These are phyloP conservation scores for Cryptosporidium sp. DNA, from an alignment of 169 alveolate genomes.

Conservation along the genomic window DNA sequence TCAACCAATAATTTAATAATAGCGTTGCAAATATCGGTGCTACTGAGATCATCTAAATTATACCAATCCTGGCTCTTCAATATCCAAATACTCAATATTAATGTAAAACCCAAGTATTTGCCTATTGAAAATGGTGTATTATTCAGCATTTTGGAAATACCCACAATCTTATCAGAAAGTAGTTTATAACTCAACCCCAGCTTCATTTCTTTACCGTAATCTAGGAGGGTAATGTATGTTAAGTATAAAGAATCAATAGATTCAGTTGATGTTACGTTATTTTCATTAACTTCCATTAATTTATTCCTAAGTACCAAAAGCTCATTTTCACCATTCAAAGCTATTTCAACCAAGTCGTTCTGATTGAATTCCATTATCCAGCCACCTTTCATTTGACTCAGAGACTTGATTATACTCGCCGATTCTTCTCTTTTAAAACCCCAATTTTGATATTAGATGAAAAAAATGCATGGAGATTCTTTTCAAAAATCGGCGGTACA, in stretches of 20 bases:
- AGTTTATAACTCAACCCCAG: slow-evolving; percentile 1
- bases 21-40: slow-evolving; percentile 23
- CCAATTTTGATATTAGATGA: neutral
- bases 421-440: neutral
- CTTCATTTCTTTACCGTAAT: neutral
- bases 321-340: neutral
- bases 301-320: slow-evolving; percentile 1
- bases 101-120: slow-evolving; percentile 15
- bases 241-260: slow-evolving; percentile 36
- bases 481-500: neutral
- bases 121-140: slow-evolving; percentile 32
- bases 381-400: neutral
- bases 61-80: slow-evolving; percentile 52
- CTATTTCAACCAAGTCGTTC: neutral
- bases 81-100: slow-evolving; percentile 45
- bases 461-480: slow-evolving; percentile 31
- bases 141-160: slow-evolving; percentile 9
- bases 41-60: slow-evolving; percentile 30
- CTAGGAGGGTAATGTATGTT: neutral
- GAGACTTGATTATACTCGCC: neutral
- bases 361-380: neutral
- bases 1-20: slow-evolving; percentile 9
- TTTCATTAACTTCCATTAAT: slow-evolving; percentile 17
- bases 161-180: slow-evolving; percentile 37
- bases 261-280: neutral